Base-by-base conservation (phyloP, 306 rosid genomes). In the Carpinus viminea region DNA sequence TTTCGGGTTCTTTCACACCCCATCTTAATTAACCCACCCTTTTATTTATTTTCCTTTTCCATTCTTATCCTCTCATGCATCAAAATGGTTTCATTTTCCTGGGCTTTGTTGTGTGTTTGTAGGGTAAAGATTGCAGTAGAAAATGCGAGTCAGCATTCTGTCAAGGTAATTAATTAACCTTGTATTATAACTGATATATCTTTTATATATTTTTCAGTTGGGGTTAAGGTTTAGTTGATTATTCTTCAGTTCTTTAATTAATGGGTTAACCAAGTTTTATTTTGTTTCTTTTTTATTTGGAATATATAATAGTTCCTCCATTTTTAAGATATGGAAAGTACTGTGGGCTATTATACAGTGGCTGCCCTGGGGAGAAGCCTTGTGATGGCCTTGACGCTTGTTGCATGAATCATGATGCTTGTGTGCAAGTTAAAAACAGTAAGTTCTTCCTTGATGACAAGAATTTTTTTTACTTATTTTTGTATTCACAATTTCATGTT, bases 341-440 rank as follows among this genome's bases (percentile, higher is more conserved):
- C 62, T 95, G 99, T 80, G 98, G 98, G 34, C 89, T 93, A 26
- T 59, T 93, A 50, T 93, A 90, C 43, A 93, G 99, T 76, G 99
- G 99, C 54, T 96, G 99, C 76, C 96, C 97, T 0, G 98, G 97
- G 28, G 93, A 96, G 86, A 74, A n/a, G 26, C 99, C 99, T 52
- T 96, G 99, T 75, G 96, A 96, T 89, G 99, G 94, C 66, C 95
- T 93, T 55, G 99, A 96, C 56, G 89, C 91, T 56, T 93, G 99
- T 55, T 96, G 98, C 57, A 91, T 93, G 99, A 91, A 82, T 55
- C 99, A 96, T 68, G 98, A 96, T 62, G 87, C 81, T 52, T 96
- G 99, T 70, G 96, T 96, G 12, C 84, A 78, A 78, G 74, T 82
- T 47, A 91, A 90, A 77, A 87, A 91, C 81, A 87, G 99, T 96